Conservation (phyloP, 192 early-diverging fungal species). For the Backusella mclennaniae region DNA sequence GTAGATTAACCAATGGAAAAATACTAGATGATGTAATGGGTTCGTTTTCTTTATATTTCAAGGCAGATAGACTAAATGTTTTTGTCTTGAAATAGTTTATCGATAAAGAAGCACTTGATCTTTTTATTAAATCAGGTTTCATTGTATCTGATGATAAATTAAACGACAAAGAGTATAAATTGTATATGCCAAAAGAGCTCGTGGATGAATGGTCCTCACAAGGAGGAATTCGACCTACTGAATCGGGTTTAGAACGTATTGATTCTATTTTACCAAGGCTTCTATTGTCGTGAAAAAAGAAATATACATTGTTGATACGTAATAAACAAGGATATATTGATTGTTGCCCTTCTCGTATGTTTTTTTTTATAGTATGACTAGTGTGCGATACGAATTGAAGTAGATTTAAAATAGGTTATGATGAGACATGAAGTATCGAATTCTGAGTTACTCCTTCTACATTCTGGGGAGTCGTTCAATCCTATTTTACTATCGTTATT, state of each 20-base stretch:
- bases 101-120: slow-evolving; percentile 13
- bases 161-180: not conserved
- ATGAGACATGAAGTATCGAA: too few relatives aligned
- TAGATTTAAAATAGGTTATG: too few relatives aligned
- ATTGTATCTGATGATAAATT: slow-evolving; percentile 17
- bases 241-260: slow-evolving; percentile 48
- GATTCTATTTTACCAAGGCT: slow-evolving; percentile 44
- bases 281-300: not conserved
- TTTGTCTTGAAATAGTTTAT: slow-evolving; percentile 2
- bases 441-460: too few relatives aligned
- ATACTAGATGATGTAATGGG: slow-evolving; percentile 40
- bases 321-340: too few relatives aligned
- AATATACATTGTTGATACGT: too few relatives aligned
- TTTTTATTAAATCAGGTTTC: slow-evolving; percentile 16
- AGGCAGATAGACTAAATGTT: not conserved
- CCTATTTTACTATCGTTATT: too few relatives aligned
- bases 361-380: too few relatives aligned
- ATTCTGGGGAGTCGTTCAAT: too few relatives aligned
- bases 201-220: not conserved
- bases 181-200: slow-evolving; percentile 22
- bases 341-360: too few relatives aligned
- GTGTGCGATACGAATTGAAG: too few relatives aligned
- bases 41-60: not conserved
- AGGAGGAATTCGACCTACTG: slow-evolving; percentile 46
- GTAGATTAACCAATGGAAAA: slow-evolving; percentile 21